Conservation (phyloP, 2,329 filamentous ascomycete species). For the Tolypocladium nubicola region DNA sequence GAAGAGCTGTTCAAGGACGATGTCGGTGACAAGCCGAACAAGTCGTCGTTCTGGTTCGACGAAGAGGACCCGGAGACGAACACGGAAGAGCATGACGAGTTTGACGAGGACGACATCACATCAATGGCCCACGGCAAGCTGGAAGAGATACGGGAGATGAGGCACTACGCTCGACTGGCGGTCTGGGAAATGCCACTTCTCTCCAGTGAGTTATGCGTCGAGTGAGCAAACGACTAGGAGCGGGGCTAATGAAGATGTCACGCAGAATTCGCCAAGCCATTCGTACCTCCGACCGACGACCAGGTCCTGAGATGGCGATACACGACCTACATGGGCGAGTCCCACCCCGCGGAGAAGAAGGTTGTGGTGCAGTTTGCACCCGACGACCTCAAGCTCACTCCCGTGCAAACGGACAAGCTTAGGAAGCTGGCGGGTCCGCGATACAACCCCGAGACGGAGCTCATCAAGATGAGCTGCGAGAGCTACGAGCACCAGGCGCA, state of each 20-base stretch:
- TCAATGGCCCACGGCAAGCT: slow-evolving; percentile 76
- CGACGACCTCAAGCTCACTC: slow-evolving; percentile 58
- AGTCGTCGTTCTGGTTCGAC: slow-evolving; percentile 36
- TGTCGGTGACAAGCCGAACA: slow-evolving; percentile 21
- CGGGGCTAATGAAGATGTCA: slow-evolving; percentile 4
- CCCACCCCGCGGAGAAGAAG: slow-evolving; percentile 84
- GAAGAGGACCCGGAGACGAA: slow-evolving; percentile 36
- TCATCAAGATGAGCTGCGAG: slow-evolving; percentile 86
- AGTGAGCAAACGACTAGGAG: neutral
- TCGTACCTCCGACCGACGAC: slow-evolving; percentile 54
- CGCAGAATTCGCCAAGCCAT: slow-evolving; percentile 73
- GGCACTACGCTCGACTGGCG: slow-evolving; percentile 76
- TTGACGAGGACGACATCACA: slow-evolving; percentile 75
- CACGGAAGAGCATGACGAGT: slow-evolving; percentile 47
- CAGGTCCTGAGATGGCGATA: slow-evolving; percentile 87
- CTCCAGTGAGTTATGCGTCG: slow-evolving; percentile 51
- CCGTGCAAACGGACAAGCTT: slow-evolving; percentile 64
- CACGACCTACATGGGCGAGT: slow-evolving; percentile 91
- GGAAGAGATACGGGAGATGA: slow-evolving; percentile 76
- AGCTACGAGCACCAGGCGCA: slow-evolving; percentile 80
- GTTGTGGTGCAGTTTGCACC: slow-evolving; percentile 86
- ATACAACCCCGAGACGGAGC: slow-evolving; percentile 75
- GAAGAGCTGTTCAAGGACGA: slow-evolving; percentile 20
- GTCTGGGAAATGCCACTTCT: slow-evolving; percentile 96
- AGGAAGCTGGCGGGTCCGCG: slow-evolving; percentile 77